Evolutionary conservation across 2,329 filamentous ascomycete genomes (phyloP).

Genomic region (Teratosphaeria viscida): DNA sequence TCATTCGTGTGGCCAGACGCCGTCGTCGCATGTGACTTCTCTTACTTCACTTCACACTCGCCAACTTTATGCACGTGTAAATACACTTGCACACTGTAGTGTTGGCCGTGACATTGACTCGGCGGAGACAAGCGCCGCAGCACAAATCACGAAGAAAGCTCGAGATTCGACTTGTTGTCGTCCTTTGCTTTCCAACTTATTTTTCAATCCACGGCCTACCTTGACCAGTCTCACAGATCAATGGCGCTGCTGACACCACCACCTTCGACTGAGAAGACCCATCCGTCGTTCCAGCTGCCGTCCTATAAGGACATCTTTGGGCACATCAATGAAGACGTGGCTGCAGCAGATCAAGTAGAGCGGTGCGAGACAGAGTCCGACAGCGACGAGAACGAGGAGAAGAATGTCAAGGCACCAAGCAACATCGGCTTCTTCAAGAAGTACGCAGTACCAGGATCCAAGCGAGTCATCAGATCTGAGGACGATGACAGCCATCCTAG

Average conservation of each 20-base stretch:
- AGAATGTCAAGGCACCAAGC: slow-evolving; percentile 2
- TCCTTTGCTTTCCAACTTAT: not conserved
- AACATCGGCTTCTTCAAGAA: not conserved
- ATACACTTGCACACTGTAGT: not conserved
- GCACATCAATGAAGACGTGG: slow-evolving; percentile 9
- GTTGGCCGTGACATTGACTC: not conserved
- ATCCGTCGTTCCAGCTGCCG: not conserved
- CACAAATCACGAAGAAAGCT: not conserved
- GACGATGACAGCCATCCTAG: not conserved
- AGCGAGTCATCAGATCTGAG: not conserved
- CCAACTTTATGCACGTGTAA: not conserved
- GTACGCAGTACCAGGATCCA: not conserved
- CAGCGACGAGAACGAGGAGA: slow-evolving; percentile 7
- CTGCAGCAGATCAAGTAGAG: slow-evolving; percentile 8
- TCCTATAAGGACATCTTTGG: slow-evolving; percentile 18
- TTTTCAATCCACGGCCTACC: not conserved
- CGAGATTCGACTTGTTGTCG: not conserved
- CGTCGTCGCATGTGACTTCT: not conserved
- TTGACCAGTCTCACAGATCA: not conserved
- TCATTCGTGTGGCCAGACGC: not conserved
- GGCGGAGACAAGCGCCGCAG: not conserved
- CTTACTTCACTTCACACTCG: not conserved
- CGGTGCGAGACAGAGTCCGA: slow-evolving; percentile 15
- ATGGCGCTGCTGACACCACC: not conserved
- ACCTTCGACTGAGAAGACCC: not conserved